Evolutionary conservation across 2,329 filamentous ascomycete genomes (phyloP).

Genomic region (Fusarium dlaminii): DNA sequence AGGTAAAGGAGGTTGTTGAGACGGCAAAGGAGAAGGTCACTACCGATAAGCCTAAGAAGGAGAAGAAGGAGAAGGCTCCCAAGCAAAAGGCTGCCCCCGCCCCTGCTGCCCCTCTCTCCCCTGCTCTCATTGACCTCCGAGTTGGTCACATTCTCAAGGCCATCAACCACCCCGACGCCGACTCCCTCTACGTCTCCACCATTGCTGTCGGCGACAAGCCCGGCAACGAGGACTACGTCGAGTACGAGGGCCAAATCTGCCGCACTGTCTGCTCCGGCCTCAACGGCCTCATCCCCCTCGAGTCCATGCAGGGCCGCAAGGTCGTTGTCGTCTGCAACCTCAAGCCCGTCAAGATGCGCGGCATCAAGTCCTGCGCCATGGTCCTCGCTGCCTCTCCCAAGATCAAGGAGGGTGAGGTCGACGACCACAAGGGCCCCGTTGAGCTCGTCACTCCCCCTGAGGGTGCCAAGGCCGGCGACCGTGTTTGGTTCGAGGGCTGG

Average conservation of each 20-base stretch:
- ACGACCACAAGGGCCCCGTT: conserved; percentile 88
- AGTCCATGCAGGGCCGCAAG: conserved; percentile 96
- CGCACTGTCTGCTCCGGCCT: conserved; percentile 97
- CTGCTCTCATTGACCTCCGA: conserved; percentile 89
- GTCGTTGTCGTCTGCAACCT: conserved; percentile 97
- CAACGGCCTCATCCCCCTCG: conserved; percentile 90
- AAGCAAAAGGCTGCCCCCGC: conserved; percentile 76
- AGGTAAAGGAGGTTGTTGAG: conserved; percentile 64
- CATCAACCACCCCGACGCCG: conserved; percentile 93
- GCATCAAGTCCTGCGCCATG: conserved; percentile 82
- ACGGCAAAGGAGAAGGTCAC: conserved; percentile 55
- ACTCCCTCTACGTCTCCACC: conserved; percentile 94
- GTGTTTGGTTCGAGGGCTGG: conserved; percentile 95
- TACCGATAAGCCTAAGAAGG: conserved; percentile 71
- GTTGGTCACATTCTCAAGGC: conserved; percentile 98
- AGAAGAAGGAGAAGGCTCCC: conserved; percentile 89
- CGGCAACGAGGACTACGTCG: conserved; percentile 83
- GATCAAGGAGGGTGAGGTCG: conserved; percentile 77
- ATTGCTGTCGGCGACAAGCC: conserved; percentile 92
- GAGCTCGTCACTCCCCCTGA: conserved; percentile 89
- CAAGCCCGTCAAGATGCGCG: conserved; percentile 99
- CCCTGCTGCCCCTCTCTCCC: conserved; percentile 79
- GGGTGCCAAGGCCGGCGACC: conserved; percentile 82
- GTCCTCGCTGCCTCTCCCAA: conserved; percentile 93
- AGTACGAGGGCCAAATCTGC: conserved; percentile 90